Evolutionary conservation across 2,329 filamentous ascomycete species (phyloP).

Genomic region (Phaeophleospora eucalypticola): DNA sequence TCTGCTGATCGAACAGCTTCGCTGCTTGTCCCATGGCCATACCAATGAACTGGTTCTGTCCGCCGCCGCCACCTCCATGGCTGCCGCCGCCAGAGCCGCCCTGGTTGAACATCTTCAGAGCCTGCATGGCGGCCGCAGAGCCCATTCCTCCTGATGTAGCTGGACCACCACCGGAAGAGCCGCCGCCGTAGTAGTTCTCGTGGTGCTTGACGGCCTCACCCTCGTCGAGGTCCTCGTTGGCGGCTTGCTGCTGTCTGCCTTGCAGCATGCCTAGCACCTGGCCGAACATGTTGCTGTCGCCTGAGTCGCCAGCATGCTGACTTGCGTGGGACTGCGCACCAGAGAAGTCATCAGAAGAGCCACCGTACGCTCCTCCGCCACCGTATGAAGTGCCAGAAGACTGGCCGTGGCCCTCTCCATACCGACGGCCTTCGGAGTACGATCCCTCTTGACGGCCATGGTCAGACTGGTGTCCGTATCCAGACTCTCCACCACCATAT

Average conservation of each 20-base stretch:
- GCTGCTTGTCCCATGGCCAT: constrained; percentile 61
- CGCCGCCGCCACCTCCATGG: constrained; percentile 39
- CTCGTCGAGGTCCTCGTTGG: constrained; percentile 56
- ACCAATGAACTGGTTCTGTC: constrained; percentile 76
- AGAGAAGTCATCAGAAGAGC: constrained; percentile 49
- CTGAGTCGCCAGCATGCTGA: constrained; percentile 49
- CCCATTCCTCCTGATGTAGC: constrained; percentile 51
- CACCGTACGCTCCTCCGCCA: constrained; percentile 34
- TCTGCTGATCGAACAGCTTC: constrained; percentile 65
- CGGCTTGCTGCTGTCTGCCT: constrained; percentile 49
- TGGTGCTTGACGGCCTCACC: constrained; percentile 68
- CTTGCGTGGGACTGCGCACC: constrained; percentile 54
- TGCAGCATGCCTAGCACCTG: constrained; percentile 53
- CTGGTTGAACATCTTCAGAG: constrained; percentile 67
- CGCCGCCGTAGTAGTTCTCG: constrained; percentile 64
- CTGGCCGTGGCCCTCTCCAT: constrained; percentile 33
- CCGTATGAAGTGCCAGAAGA: constrained; percentile 43
- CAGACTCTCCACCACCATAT: constrained; percentile 17
- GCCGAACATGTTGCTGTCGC: constrained; percentile 52
- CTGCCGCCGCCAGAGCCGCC: constrained; percentile 31
- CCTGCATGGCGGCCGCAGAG: constrained; percentile 73
- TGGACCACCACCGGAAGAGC: constrained; percentile 46
- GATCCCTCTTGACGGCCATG: constrained; percentile 26
- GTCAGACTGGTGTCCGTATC: constrained; percentile 30
- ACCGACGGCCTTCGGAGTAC: constrained; percentile 25